Base-by-base conservation (phyloP, 371 early-diverging fungal species). In the Saksenaea oblongispora region DNA sequence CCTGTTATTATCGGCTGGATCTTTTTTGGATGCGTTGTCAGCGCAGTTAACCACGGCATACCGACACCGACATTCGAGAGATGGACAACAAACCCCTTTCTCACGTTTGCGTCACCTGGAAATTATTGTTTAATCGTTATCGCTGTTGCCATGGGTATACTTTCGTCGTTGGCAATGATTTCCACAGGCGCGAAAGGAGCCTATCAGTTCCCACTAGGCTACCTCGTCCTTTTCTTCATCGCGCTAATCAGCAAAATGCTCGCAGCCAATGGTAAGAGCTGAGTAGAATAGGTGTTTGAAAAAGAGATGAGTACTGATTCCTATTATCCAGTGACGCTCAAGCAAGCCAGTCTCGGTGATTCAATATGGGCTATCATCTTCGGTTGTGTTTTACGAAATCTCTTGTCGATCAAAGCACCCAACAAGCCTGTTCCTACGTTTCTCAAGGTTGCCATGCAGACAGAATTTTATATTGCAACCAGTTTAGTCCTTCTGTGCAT, bases 311-410 rank as follows among this genome's bases (percentile, higher is more conserved):
- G 15, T 13, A 28, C 28, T 56, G 36, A 58, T 34, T 51, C n/a
- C 11, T 34, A 34, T 55, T 55, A 17, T 59, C 13, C 63, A 77
- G 78, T 65, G 31, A 58, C 58, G 13, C 71, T 85, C 47, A 70
- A 85, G 34, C 67, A 66, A 7, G 84, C 83, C 7, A 81, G 83
- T 58, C 65, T 87, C 51, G 84, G 84, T 14, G 85, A 82, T 54
- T 85, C 87, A 14, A 85, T 87, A 24, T 87, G 87, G 87, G 87
- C 86, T 18, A 85, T 87, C 56, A 69, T 85, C 10, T 74, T 87
- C 58, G 87, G 87, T 0, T 80, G 80, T 8, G 31, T 75, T 24
- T 55, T 84, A 10, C 81, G 85, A 26, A 84, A 83, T 62, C 60
- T 66, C 10, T 62, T 84, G 36, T 74, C 79, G 0, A 62, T 66